Base-by-base conservation (phyloP, 2,329 filamentous ascomycete species). In the Microcyclospora pomicola region DNA sequence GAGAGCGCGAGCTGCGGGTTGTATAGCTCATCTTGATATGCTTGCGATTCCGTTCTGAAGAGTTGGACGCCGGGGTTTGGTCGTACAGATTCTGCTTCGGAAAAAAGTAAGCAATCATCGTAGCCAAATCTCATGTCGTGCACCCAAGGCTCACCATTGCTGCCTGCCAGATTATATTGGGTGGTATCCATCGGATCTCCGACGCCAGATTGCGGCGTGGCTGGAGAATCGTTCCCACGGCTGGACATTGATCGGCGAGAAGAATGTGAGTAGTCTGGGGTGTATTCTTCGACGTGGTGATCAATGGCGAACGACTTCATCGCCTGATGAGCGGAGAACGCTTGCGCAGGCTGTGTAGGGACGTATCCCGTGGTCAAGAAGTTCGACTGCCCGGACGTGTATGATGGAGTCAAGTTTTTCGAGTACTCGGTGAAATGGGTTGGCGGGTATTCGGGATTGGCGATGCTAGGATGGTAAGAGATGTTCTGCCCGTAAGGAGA, bases 11-110 rank as follows among this genome's bases (percentile, higher is more conserved):
- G 72, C 51, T 70, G 73, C 15, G 44, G 79, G 49, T 80, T 86
- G 66, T 83, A 93, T 1, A 93, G 71, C 58, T 91, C 84, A 57
- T 94, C 87, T 51, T 76, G 72, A 53, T 82, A 88, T 35, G 84
- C 72, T 53, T 92, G 85, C 13, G 85, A 88, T 63, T 91, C 84
- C 0, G 86, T 91, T 40, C 85, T 73, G 49, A 52, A 54, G 6
- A 60, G 48, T 40, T 86, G 80, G 46, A 93, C 72, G 61, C 88
- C 91, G 16, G 86, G 81, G 47, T 74, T 58, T 13, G 41, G 28
- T 44, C 56, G 49, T 4, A 15, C 12, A 41, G 57, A 70, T 62
- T 75, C 71, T 76, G 68, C 51, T 60, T 65, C 59, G 54, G 65
- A 60, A 58, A 68, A 63, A 55, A 64, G 78, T 87, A 77, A 86